Base-by-base conservation (phyloP, 1,284 basidiomycete genomes). In the Ustilago cynodontis region DNA sequence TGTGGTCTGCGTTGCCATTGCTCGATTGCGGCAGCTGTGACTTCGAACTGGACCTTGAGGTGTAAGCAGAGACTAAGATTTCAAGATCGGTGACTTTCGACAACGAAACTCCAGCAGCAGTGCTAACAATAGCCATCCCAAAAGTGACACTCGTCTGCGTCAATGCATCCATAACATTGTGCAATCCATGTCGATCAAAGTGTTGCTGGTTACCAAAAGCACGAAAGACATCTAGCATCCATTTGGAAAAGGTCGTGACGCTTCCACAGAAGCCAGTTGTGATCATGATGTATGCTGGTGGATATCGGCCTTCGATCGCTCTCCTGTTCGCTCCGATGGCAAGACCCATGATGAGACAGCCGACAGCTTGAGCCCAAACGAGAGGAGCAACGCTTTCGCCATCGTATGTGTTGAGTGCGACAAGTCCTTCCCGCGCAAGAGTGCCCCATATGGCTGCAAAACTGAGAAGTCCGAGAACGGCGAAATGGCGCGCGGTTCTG, bases 221-320 rank as follows among this genome's bases (percentile, higher is more conserved):
- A 56, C 90, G 87, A 83, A 96, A 99, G 1, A 94, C 88, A 73
- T 94, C 93, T 9, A 94, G 84, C 86, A 98, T 94, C 96, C 97
- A 99, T 18, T 91, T 90, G 4, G 95, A 97, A 87, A 98, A 99
- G 0, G 95, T 98, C 4, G 97, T 99, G 77, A 98, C 87, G 5
- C 94, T 96, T 1, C 96, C 97, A 82, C 96, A 98, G 85, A 97
- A 94, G 4, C 95, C 95, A 49, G 95, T 98, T 0, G 94, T 93
- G 20, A 96, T 86, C 45, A 93, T 94, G 5, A 92, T 93, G 86
- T 94, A 96, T 9, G 96, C 82, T 0, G 95, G 79, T 11, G 80
- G 68, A 47, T 82, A 82, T 14, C 58, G 39, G 13, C 53, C 59
- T 52, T 85, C 80, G 29, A 85, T 58, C 16, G 67, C 62, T 31